Conservation (phyloP, 23 red algal genomes). For the Gracilaria domingensis region DNA sequence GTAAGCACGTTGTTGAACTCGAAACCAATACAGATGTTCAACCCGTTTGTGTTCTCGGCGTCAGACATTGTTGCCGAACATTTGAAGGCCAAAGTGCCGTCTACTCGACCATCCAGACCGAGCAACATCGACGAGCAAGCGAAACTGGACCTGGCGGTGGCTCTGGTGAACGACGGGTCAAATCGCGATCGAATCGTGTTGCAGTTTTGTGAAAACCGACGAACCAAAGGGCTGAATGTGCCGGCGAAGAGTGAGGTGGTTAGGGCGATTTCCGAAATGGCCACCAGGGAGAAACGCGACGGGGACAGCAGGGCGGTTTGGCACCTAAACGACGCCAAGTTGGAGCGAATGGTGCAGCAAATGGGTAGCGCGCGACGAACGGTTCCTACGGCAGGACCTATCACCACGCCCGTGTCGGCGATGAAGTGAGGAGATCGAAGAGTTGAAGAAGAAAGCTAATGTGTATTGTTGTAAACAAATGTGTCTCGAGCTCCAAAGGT, state of each 20-base stretch:
- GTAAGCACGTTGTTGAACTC: constrained; percentile 37
- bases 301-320: constrained; percentile 57
- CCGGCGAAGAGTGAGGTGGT: constrained; percentile 68
- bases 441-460: too few species aligned
- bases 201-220: constrained; percentile 46
- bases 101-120: not conserved
- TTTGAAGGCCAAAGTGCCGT: constrained; percentile 18
- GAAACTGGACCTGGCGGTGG: constrained; percentile 53
- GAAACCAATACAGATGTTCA: constrained; percentile 66
- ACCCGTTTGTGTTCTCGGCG: constrained; percentile 47
- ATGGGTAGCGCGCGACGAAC: not conserved
- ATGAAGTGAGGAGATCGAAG: too few species aligned
- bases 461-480: not conserved
- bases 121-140: constrained; percentile 46
- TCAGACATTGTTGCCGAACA: constrained; percentile 41
- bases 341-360: constrained; percentile 37
- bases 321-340: constrained; percentile 39
- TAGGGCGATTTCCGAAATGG: constrained; percentile 50
- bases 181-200: constrained; percentile 59
- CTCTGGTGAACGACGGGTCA: constrained; percentile 32
- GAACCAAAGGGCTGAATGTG: constrained; percentile 29
- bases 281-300: constrained; percentile 55
- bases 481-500: not conserved
- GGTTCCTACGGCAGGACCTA: not conserved
- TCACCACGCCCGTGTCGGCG: not conserved